Base-by-base conservation (phyloP, 352 stramenopile species). In the Phytophthora hibernalis region DNA sequence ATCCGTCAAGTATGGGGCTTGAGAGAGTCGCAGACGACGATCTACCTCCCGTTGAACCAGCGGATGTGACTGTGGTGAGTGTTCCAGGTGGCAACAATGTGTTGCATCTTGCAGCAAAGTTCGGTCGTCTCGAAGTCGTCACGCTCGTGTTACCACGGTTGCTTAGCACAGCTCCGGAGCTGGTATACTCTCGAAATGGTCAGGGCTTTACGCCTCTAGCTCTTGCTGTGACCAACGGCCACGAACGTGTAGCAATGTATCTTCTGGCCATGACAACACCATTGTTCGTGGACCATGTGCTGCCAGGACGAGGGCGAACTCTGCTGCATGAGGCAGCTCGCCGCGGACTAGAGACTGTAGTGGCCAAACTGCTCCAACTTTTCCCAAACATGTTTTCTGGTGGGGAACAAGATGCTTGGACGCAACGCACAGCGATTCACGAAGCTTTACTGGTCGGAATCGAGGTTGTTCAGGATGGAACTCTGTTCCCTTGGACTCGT, bases 231-330 rank as follows among this genome's bases (percentile, higher is more conserved):
- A 45, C 44, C 1, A 54, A 84, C 18, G 59, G 72, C 13, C 73
- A 90, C 42, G 82, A 89, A 33, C 68, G 83, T 20, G 65, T 90
- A 15, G 79, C 82, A 2, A 61, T 78, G 47, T 91, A 87, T 51
- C 37, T 92, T 6, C 54, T 92, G 10, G 79, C 80, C 15, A 90
- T 86, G 70, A 83, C 72, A 0, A 65, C 74, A 2, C 55, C 77
- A n/a, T 53, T 90, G 30, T 84, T 81, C 57, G 56, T 59, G 0
- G 40, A 68, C 5, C 31, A 64, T 18, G 33, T 66, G 30, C 26
- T 63, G 10, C 50, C 66, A 22, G 56, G 51, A 0, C 65, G 74
- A 62, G 62, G 64, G 47, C 68, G 80, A 0, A 85, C 80, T 3
- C 57, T 90, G 11, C 54, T 92, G 0, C 72, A 87, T 18, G 71